Base-by-base conservation (phyloP, 2,329 filamentous ascomycete genomes). In the Scedosporium minutisporum region DNA sequence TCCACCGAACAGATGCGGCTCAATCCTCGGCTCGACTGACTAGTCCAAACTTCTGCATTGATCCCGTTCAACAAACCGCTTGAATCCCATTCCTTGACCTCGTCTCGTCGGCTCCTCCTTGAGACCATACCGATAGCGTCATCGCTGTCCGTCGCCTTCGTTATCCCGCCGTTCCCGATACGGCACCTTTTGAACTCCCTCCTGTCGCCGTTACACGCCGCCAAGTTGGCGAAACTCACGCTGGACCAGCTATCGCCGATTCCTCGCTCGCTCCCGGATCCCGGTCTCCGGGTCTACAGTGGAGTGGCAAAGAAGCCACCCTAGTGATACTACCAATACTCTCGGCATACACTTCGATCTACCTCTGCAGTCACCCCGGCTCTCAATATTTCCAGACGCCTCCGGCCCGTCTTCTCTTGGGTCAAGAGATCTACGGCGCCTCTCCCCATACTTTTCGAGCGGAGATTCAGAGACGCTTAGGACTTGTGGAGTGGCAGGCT, bases 231-330 rank as follows among this genome's bases (percentile, higher is more conserved):
- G 73, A 72, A 70, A 68, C 67, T 68, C 64, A 70, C 53, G 25
- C 65, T 68, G 69, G 66, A 67, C 63, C 63, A 69, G 16, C 61
- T 58, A 57, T 57, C 61, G 33, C 25, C 53, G 18, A 41, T 23
- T 23, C 60, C 55, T 48, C 53, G 58, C 82, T 93, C 91, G 85
- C 90, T 96, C 81, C 88, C 93, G 77, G 91, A 91, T 83, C 93
- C 92, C 78, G 87, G 87, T 76, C 87, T 87, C 83, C 91, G 92
- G 92, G 92, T 96, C 87, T 93, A 93, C 78, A 87, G 87, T 83
- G 93, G 93, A 89, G 90, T 92, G 82, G 91, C 95, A 83, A 95
- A 92, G 82, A 93, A 96, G 80, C 93, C 95, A 76, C 93, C 93
- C 83, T 97, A 97, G 97, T 4, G n/a, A n/a, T 10, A 33, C 21